Conservation (phyloP, 2,329 filamentous ascomycete species). For the Phaeosphaeriaceae sp. region DNA sequence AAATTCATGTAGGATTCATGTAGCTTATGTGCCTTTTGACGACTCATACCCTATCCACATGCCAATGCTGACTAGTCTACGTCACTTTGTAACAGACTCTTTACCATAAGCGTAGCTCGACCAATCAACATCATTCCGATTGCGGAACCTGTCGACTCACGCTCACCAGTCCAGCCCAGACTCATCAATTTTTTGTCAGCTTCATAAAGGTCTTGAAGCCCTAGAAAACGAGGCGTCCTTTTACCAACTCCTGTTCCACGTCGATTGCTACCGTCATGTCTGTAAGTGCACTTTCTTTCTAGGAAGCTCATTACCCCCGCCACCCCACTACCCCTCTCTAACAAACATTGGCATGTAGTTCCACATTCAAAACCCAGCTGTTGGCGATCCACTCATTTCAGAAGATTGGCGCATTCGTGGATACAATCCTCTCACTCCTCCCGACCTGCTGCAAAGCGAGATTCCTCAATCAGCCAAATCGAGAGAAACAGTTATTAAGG, state of each 20-base stretch:
- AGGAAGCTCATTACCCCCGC: constrained; percentile 14
- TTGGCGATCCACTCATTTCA: constrained; percentile 56
- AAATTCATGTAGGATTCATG: too few relatives aligned
- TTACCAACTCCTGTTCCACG: not conserved
- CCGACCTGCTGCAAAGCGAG: constrained; percentile 93
- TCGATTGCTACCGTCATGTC: constrained; percentile 28
- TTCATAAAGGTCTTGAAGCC: not conserved
- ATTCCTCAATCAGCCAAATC: constrained; percentile 66
- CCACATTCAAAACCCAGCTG: constrained; percentile 58
- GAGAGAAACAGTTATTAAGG: constrained; percentile 63
- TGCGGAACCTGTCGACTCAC: too few relatives aligned
- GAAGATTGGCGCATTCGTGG: constrained; percentile 69
- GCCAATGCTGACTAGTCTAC: too few relatives aligned
- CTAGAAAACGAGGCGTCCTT: not conserved
- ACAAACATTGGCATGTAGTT: constrained; percentile 45
- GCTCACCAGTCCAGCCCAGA: not conserved
- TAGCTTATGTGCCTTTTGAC: too few relatives aligned
- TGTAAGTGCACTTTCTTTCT: constrained; percentile 21
- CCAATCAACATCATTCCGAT: too few relatives aligned
- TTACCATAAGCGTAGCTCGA: not conserved
- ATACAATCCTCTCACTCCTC: constrained; percentile 91
- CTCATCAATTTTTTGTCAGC: not conserved
- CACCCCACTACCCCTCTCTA: constrained; percentile 16
- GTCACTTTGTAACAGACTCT: too few relatives aligned
- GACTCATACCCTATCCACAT: too few relatives aligned